Base-by-base conservation (phyloP, 805 yeast species). In the Myxozyma neglecta region DNA sequence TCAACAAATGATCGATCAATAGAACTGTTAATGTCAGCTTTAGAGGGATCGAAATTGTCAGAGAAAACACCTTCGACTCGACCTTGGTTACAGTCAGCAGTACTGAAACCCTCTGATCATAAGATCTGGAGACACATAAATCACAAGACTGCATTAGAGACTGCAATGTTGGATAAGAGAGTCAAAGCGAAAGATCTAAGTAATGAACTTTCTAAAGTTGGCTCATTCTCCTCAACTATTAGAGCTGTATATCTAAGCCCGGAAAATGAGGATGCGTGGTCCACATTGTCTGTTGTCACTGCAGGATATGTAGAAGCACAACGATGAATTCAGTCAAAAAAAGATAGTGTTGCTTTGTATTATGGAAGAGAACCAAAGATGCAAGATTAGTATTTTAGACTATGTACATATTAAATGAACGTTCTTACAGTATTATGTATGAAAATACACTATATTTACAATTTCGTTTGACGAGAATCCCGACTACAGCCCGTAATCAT, bases 31-130 rank as follows among this genome's bases (percentile, higher is more conserved):
- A 48, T 58, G 20, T 56, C 70, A 5, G 70, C 65, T 11, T 13
- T 67, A 16, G 60, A 50, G 10, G 55, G 64, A 7, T 66, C 68
- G 3, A 66, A 70, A 2, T 24, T 57, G 0, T 65, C 68, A 1
- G 54, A 36, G 14, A 48, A 48, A 20, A 65, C 66, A 9, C 54
- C 24, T 62, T 72, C 32, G 70, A 78, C 1, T 20, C 42, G 56
- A 20, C 73, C 75, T 6, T 87, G 93, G 88, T 89, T 87, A 71
- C 81, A 86, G 68, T 80, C 85, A 10, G 90, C 93, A 0, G 76
- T 87, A 64, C 75, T 88, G 69, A 87, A 89, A 76, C 97, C 97
- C 0, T 80, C 81, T 43, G 88, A 87, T 67, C 78, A 79, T 60
- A 75, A 76, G 14, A 80, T 88, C 4, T 93, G 98, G 98, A 78